Conservation (phyloP, 2,329 filamentous ascomycete species). For the Penicillium sp. region DNA sequence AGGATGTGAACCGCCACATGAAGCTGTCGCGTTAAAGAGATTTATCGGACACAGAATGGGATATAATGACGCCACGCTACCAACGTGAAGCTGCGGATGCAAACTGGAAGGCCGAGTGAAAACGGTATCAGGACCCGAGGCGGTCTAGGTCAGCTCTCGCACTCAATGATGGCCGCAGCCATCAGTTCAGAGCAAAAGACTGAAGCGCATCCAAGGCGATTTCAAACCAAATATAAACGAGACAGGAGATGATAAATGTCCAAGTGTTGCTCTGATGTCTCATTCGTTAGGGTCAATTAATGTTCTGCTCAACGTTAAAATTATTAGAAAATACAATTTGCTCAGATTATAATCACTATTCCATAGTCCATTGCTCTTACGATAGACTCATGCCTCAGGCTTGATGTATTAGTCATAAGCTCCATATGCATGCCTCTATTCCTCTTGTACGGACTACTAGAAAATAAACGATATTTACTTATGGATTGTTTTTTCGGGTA, state of each 20-base stretch:
- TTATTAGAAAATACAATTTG: too few relatives aligned
- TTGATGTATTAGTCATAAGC: too few relatives aligned
- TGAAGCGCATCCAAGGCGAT: background rate
- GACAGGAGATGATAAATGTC: background rate
- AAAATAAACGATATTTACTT: too few relatives aligned
- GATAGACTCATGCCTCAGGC: too few relatives aligned
- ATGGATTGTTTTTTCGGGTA: too few relatives aligned
- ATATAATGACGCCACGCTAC: background rate
- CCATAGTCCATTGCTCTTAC: too few relatives aligned
- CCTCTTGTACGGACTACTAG: too few relatives aligned
- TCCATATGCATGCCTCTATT: too few relatives aligned
- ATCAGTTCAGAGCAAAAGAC: background rate
- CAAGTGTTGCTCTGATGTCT: background rate
- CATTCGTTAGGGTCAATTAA: background rate
- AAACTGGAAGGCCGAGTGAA: background rate
- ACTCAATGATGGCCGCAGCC: background rate
- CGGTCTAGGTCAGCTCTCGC: too few relatives aligned
- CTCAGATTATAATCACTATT: too few relatives aligned
- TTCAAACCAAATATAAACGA: background rate
- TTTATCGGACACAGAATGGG: background rate
- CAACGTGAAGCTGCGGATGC: background rate
- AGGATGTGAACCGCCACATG: conserved; percentile 29
- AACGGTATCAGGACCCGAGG: background rate
- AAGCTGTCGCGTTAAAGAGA: conserved; percentile 16
- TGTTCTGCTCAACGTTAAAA: background rate